Evolutionary conservation across 148 eudicot genomes (phyloP).

Genomic region (Dianthus caryophyllus): DNA sequence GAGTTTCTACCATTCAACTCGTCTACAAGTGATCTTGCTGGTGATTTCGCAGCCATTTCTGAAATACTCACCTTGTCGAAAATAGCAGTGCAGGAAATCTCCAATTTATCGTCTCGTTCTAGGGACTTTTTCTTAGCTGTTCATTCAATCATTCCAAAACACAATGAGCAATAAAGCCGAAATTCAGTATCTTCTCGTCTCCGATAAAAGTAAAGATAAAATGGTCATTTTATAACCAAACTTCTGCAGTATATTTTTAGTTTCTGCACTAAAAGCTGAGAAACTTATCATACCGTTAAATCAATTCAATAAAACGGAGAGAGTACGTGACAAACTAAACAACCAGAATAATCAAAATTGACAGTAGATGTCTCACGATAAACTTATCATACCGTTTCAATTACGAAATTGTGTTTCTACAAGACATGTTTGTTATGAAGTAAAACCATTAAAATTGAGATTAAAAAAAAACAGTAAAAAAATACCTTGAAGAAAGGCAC

Average conservation of each 20-base stretch:
- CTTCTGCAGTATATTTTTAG: no score
- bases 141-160: slow-evolving; percentile 18
- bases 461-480: neutral
- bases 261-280: no score
- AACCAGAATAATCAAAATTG: no score
- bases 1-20: slow-evolving; percentile 20
- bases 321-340: no score
- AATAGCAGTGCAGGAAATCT: slow-evolving; percentile 15
- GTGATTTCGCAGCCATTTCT: slow-evolving; percentile 23
- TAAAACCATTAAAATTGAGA: no score
- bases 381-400: slow-evolving; percentile 17
- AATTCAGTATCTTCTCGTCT: no score
- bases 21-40: slow-evolving; percentile 21
- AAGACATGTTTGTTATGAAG: no score
- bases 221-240: no score
- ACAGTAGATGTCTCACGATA: no score
- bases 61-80: slow-evolving; percentile 7
- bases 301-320: no score
- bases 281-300: no score
- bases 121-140: slow-evolving; percentile 44
- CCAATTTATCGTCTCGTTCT: slow-evolving; percentile 19
- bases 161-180: neutral
- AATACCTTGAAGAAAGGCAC: slow-evolving; percentile 70
- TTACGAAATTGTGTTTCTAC: neutral
- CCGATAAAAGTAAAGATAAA: no score